Percentiles rank a stretch among this genome's conserved stretches.
These are phyloP conservation scores for Magnusiomyces magnusii DNA, from an alignment of 1,139 yeast species.

Conservation along the genomic window DNA sequence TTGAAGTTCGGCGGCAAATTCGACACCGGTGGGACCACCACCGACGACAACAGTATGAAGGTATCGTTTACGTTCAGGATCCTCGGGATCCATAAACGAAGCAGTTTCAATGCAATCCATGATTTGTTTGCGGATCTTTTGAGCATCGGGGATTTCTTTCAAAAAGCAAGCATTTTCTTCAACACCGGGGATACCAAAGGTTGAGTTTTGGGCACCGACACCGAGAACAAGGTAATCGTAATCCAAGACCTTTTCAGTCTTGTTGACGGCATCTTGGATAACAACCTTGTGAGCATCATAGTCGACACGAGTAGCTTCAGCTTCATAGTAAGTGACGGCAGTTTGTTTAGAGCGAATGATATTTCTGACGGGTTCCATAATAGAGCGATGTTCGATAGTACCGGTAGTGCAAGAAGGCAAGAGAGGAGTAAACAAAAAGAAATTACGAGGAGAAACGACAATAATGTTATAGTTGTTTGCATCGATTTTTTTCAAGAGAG, in stretches of 20 bases:
- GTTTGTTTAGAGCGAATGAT: conserved; percentile 67
- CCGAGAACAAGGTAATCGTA: conserved; percentile 83
- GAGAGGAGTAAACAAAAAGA: conserved; percentile 88
- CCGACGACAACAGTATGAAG: conserved; percentile 84
- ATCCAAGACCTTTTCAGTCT: conserved; percentile 25
- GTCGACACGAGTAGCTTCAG: conserved; percentile 81
- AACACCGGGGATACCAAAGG: conserved; percentile 92
- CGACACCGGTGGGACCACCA: conserved; percentile 98
- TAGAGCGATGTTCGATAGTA: conserved; percentile 82
- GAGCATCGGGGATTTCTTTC: conserved; percentile 81
- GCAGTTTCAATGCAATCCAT: conserved; percentile 83
- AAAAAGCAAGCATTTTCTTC: conserved; percentile 77
- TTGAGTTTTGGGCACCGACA: conserved; percentile 88
- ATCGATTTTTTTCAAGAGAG: conserved; percentile 72
- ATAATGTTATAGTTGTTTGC: conserved; percentile 81
- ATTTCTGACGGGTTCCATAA: conserved; percentile 76
- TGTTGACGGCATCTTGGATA: conserved; percentile 40
- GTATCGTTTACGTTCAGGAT: conserved; percentile 72
- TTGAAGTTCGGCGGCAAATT: conserved; percentile 90
- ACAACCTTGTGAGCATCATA: conserved; percentile 54
- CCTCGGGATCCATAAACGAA: conserved; percentile 62
- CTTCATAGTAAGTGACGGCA: conserved; percentile 81
- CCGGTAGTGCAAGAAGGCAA: conserved; percentile 94
- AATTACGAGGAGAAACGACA: conserved; percentile 88
- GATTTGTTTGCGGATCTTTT: conserved; percentile 63